Evolutionary conservation across 2,329 filamentous ascomycete genomes (phyloP).

Genomic region (Phialophora verrucosa): DNA sequence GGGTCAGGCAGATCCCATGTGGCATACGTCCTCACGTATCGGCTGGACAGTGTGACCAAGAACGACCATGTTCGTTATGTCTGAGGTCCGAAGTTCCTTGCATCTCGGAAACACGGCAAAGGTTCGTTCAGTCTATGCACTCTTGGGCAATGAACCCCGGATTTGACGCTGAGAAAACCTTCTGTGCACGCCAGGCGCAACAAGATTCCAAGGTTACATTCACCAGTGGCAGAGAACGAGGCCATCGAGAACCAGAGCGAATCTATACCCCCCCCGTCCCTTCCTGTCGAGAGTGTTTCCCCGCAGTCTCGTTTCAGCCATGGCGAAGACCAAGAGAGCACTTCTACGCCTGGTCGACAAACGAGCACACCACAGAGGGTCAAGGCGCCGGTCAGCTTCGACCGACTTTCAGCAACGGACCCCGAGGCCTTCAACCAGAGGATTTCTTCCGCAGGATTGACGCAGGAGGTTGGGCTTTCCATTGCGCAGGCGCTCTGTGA

Average conservation of each 20-base stretch:
- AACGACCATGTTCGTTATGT: conserved; percentile 46
- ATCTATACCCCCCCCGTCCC: not conserved
- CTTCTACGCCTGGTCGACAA: conserved; percentile 18
- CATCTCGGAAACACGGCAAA: conserved; percentile 22
- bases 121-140: not conserved
- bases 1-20: not conserved
- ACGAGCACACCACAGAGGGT: conserved; percentile 38
- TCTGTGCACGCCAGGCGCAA: conserved; percentile 15
- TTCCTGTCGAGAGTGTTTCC: conserved; percentile 10
- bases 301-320: conserved; percentile 31
- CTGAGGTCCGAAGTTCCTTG: conserved; percentile 40
- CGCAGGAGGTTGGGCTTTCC: conserved; percentile 26
- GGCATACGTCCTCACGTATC: not conserved
- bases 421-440: conserved; percentile 28
- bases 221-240: conserved; percentile 8
- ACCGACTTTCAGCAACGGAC: conserved; percentile 23
- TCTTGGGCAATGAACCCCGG: not conserved
- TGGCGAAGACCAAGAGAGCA: conserved; percentile 19
- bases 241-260: not conserved
- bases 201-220: conserved; percentile 11
- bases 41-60: conserved; percentile 40
- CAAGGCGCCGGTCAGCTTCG: conserved; percentile 25
- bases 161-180: not conserved
- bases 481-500: not conserved
- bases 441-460: conserved; percentile 29